Conservation (phyloP, 1,284 basidiomycete genomes). For the Amylostereum areolatum region DNA sequence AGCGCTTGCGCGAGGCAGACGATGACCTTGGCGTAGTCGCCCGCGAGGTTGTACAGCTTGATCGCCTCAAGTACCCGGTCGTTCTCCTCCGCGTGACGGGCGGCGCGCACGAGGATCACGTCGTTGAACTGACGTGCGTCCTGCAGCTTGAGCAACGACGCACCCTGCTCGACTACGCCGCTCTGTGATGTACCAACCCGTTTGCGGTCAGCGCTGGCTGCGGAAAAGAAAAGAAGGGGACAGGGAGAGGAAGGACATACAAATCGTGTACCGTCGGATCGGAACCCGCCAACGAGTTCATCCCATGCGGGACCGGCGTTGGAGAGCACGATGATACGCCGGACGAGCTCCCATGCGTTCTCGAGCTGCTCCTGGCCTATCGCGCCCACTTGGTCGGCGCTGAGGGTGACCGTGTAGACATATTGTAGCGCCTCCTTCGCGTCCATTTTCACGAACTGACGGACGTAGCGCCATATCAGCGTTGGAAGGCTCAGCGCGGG, state of each 20-base stretch:
- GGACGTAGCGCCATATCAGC: constrained; percentile 88
- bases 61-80: constrained; percentile 88
- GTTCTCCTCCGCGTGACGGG: constrained; percentile 69
- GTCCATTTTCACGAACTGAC: constrained; percentile 88
- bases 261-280: constrained; percentile 83
- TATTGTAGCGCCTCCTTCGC: constrained; percentile 94
- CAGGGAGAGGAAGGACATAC: constrained; percentile 39
- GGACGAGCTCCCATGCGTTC: constrained; percentile 80
- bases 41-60: constrained; percentile 92
- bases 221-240: too few species aligned
- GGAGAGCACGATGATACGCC: constrained; percentile 84
- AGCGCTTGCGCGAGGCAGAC: constrained; percentile 85
- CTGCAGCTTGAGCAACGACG: too few species aligned
- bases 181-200: too few species aligned
- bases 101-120: constrained; percentile 79
- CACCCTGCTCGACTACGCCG: too few species aligned
- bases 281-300: constrained; percentile 86
- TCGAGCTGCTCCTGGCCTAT: constrained; percentile 83
- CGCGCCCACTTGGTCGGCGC: constrained; percentile 64
- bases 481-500: constrained; percentile 80
- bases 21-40: constrained; percentile 87
- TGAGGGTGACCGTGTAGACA: constrained; percentile 85
- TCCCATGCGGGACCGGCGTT: constrained; percentile 84
- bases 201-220: too few species aligned
- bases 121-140: constrained; percentile 50